Evolutionary conservation across 108 stramenopile genomes (phyloP).

Genomic region (Skeletonema potamos): DNA sequence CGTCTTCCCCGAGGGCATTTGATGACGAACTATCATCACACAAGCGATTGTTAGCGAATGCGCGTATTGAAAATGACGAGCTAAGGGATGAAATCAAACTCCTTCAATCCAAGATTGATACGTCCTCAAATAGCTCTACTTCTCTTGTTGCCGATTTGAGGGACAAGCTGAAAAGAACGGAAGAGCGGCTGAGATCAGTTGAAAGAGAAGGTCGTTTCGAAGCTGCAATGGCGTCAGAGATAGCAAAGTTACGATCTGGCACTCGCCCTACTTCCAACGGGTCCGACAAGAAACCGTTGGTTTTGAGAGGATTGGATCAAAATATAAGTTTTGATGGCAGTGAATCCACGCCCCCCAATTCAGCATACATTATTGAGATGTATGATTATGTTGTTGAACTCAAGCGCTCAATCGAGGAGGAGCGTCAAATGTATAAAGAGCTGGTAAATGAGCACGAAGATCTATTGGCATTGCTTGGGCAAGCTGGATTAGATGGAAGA

Average conservation of each 20-base stretch:
- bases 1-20: not conserved
- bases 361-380: constrained; percentile 35
- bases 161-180: constrained; percentile 23
- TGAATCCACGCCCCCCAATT: constrained; percentile 15
- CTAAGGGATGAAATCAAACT: constrained; percentile 18
- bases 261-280: constrained; percentile 4
- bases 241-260: constrained; percentile 43
- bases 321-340: constrained; percentile 8
- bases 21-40: not conserved
- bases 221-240: constrained; percentile 58
- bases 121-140: constrained; percentile 12
- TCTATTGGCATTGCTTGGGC: constrained; percentile 59
- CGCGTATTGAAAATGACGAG: constrained; percentile 19
- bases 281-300: constrained; percentile 2
- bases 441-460: constrained; percentile 70
- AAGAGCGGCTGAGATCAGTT: constrained; percentile 37
- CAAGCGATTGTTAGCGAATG: constrained; percentile 11
- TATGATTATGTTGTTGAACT: constrained; percentile 65
- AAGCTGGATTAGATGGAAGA: constrained; percentile 19
- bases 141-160: constrained; percentile 36
- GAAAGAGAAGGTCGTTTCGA: constrained; percentile 67
- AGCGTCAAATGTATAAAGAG: constrained; percentile 66
- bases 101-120: constrained; percentile 34
- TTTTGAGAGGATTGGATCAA: constrained; percentile 19
- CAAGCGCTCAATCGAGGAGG: constrained; percentile 58